Percentiles rank a stretch among this genome's conserved stretches.
phyloP scores from a whole-genome alignment of 2,329 filamentous ascomycete species.

The Thelonectria rubi region DNA sequence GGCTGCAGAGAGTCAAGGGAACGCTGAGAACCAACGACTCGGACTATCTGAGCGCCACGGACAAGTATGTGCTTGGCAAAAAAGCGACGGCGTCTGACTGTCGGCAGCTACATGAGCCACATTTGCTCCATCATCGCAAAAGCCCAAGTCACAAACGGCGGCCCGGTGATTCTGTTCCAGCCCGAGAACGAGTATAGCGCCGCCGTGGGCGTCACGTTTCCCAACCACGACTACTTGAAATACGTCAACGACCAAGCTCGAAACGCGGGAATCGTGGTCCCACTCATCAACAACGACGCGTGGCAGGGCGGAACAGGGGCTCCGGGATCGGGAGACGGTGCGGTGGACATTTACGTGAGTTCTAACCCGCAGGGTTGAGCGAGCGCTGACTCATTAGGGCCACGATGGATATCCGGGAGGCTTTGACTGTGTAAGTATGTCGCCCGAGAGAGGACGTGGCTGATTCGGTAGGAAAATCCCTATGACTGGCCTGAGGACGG shows the following conservation, averaged over 20 bases:
- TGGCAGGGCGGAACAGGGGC: slow-evolving; percentile 67
- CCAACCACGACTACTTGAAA: slow-evolving; percentile 74
- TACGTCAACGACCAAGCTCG: slow-evolving; percentile 75
- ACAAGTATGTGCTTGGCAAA: slow-evolving; percentile 58
- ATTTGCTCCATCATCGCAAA: slow-evolving; percentile 74
- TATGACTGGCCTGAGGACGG: slow-evolving; percentile 43
- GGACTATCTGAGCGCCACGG: slow-evolving; percentile 71
- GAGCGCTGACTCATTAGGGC: slow-evolving; percentile 46
- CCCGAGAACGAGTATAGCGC: slow-evolving; percentile 83
- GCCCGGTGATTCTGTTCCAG: slow-evolving; percentile 80
- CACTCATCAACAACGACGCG: slow-evolving; percentile 80
- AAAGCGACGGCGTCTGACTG: background rate
- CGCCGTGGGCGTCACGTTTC: slow-evolving; percentile 62
- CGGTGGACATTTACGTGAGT: slow-evolving; percentile 65
- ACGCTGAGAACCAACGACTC: slow-evolving; percentile 69
- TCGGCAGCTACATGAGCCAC: slow-evolving; percentile 57
- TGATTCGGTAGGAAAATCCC: slow-evolving; percentile 56
- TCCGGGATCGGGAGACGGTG: slow-evolving; percentile 65
- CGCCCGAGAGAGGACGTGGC: accelerated
- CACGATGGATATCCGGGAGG: slow-evolving; percentile 71
- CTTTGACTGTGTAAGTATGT: slow-evolving; percentile 59
- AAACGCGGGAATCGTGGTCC: slow-evolving; percentile 75
- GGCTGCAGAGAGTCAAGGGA: slow-evolving; percentile 75
- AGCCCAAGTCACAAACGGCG: slow-evolving; percentile 83
- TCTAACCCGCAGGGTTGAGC: accelerated